Base-by-base conservation (phyloP, 129 eudicot species). In the Chrysanthemum makinoi region DNA sequence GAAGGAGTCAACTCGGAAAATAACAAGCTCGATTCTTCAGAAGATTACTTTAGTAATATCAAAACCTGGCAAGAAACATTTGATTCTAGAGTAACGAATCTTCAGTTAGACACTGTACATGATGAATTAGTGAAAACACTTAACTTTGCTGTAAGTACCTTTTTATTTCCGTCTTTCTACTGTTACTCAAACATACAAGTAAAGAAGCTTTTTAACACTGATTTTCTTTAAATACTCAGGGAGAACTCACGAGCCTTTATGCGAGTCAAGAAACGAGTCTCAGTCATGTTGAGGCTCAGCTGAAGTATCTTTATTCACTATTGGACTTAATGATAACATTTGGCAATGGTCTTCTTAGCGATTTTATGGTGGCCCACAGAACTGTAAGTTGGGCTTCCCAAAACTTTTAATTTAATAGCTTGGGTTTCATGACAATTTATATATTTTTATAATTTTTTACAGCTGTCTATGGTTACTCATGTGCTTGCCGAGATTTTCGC, bases 381-480 rank as follows among this genome's bases (percentile, higher is more conserved):
- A 84, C 80, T 73, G 98, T 94, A 83, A 78, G 96, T 80, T 33
- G 20, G 35, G 16, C 57, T 62, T 43, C 47, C n/a, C 12, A 10
- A 18, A 33, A 15, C 13, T 10, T 5, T 10, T 14, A 10, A 59
- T 46, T 15, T 8, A 7, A 43, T 24, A 26, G 10, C 18, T 30
- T 30, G 20, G 12, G 62, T 56, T 5, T 8, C 46, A 39, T 39
- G 46, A 1, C 46, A 39, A 61, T 61, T 28, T 61, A 28, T 61
- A 28, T 30, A 18, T 26, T 53, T 33, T 61, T 30, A 35, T 18
- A 39, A 39, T 30, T 22, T 78, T 47, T 10, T 64, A 52, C 85
- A 94, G 98, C 78, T 94, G 62, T 86, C 93, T 51, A 60, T 75
- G 69, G 74, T 89, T 52, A 86, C 97, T 28, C 83, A 82, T 73